Conservation (phyloP, 2,329 filamentous ascomycete genomes). For the Sarocladiaceae sp. region DNA sequence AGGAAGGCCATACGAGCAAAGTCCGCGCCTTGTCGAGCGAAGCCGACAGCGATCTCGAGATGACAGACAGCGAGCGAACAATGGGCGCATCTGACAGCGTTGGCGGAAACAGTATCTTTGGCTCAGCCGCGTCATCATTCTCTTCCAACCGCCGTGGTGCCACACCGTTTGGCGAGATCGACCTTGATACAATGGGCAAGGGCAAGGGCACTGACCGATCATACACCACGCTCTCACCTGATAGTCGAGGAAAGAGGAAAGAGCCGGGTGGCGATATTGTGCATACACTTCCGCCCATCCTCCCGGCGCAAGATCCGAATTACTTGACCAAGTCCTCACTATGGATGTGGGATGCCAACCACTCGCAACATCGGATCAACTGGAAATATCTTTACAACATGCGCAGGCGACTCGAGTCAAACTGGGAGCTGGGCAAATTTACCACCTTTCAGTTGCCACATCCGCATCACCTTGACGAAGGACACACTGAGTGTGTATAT, state of each 20-base stretch:
- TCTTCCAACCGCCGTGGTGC: conserved; percentile 20
- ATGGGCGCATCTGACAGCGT: conserved; percentile 18
- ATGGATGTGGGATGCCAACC: conserved; percentile 44
- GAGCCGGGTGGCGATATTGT: conserved; percentile 27
- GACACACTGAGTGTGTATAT: conserved; percentile 90
- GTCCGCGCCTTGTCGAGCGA: conserved; percentile 45
- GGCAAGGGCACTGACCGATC: conserved; percentile 24
- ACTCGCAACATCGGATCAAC: conserved; percentile 60
- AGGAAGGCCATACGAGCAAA: conserved; percentile 48
- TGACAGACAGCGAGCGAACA: conserved; percentile 32
- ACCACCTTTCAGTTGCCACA: conserved; percentile 88
- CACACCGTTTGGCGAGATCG: conserved; percentile 22
- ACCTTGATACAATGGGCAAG: conserved; percentile 18
- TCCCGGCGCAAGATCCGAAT: conserved; percentile 21
- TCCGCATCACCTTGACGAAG: conserved; percentile 70
- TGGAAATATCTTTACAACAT: conserved; percentile 94
- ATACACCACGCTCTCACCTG: conserved; percentile 12
- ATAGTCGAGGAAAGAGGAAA: conserved; percentile 29
- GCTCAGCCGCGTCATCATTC: conserved; percentile 25
- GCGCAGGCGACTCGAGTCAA: conserved; percentile 75
- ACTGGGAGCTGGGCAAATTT: conserved; percentile 81
- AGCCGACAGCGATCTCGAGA: conserved; percentile 43
- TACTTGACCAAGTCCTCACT: conserved; percentile 37
- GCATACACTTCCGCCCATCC: conserved; percentile 23
- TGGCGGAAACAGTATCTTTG: conserved; percentile 25